These are phyloP conservation scores for Exophiala bonariae DNA, from an alignment of 2,329 filamentous ascomycete genomes.

Conservation along the genomic window DNA sequence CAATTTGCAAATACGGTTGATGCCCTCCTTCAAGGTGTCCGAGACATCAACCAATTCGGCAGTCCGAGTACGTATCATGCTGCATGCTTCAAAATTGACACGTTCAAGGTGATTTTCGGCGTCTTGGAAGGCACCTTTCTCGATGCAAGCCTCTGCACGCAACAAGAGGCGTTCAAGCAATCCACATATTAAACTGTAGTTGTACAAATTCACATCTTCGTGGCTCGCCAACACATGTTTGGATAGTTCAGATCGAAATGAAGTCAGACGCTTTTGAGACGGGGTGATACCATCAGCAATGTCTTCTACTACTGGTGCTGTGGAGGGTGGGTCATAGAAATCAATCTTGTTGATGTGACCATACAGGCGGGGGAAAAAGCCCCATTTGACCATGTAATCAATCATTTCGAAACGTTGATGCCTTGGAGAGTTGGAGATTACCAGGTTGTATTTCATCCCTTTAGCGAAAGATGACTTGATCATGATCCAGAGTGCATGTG, in stretches of 20 bases:
- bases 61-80: slow-evolving; percentile 22
- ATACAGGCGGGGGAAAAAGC: slow-evolving; percentile 20
- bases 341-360: slow-evolving; percentile 15
- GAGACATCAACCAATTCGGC: slow-evolving; percentile 22
- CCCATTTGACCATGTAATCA: slow-evolving; percentile 15
- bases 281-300: background rate
- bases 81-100: slow-evolving; percentile 21
- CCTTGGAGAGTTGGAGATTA: slow-evolving; percentile 8
- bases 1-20: slow-evolving; percentile 24
- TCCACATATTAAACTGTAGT: slow-evolving; percentile 20
- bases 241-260: slow-evolving; percentile 6
- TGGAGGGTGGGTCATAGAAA: slow-evolving; percentile 5
- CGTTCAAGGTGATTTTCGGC: slow-evolving; percentile 19
- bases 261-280: slow-evolving; percentile 3
- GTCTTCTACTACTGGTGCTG: background rate
- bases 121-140: slow-evolving; percentile 10
- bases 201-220: slow-evolving; percentile 15
- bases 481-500: slow-evolving; percentile 25
- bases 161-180: slow-evolving; percentile 19
- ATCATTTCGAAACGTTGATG: slow-evolving; percentile 5
- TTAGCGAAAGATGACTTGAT: slow-evolving; percentile 20
- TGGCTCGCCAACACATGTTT: slow-evolving; percentile 10
- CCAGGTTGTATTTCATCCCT: slow-evolving; percentile 20
- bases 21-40: slow-evolving; percentile 17
- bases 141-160: slow-evolving; percentile 17